A percentile compares a stretch with the other conserved stretches of the same genome.
phyloP scores from a whole-genome alignment of 108 stramenopile genomes.

The Stephanodiscus minutulus region DNA sequence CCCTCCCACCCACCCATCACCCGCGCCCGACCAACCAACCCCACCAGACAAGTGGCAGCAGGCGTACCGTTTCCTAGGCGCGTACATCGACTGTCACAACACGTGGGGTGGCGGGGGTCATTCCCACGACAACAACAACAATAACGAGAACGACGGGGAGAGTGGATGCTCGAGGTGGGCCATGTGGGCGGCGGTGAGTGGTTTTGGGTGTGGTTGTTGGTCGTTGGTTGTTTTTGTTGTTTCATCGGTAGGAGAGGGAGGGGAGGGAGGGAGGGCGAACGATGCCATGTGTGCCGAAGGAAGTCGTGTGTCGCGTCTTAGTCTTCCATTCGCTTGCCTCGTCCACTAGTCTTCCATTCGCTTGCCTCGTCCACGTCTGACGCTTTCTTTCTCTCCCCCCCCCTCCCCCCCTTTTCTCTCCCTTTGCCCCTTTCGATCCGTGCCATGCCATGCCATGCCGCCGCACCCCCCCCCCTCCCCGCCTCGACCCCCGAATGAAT shows the following conservation, averaged over 20 bases:
- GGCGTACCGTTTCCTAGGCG: slow-evolving; percentile 83
- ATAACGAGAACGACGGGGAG: slow-evolving; percentile 18
- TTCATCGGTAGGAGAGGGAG: too few species aligned
- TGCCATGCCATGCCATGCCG: too few species aligned
- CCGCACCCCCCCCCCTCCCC: too few species aligned
- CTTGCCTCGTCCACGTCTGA: not conserved
- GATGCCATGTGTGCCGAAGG: too few species aligned
- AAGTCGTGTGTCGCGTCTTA: too few species aligned
- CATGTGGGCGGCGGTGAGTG: slow-evolving; percentile 88
- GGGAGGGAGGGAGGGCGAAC: too few species aligned
- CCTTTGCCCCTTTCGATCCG: too few species aligned
- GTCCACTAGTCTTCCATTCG: too few species aligned
- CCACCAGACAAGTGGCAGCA: slow-evolving; percentile 75
- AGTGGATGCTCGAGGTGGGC: slow-evolving; percentile 75
- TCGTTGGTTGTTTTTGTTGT: not conserved
- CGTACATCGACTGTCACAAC: slow-evolving; percentile 72
- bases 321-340: too few species aligned
- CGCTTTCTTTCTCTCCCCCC: not conserved
- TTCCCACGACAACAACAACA: slow-evolving; percentile 45
- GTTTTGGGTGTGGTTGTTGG: slow-evolving; percentile 5
- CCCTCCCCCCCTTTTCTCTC: not conserved
- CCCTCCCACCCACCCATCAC: too few species aligned
- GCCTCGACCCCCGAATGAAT: not conserved
- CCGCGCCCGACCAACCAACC: too few species aligned
- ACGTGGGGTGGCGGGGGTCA: slow-evolving; percentile 34